These are phyloP conservation scores for Camelina laxa DNA, from an alignment of 345 rosid genomes.

Conservation along the genomic window DNA sequence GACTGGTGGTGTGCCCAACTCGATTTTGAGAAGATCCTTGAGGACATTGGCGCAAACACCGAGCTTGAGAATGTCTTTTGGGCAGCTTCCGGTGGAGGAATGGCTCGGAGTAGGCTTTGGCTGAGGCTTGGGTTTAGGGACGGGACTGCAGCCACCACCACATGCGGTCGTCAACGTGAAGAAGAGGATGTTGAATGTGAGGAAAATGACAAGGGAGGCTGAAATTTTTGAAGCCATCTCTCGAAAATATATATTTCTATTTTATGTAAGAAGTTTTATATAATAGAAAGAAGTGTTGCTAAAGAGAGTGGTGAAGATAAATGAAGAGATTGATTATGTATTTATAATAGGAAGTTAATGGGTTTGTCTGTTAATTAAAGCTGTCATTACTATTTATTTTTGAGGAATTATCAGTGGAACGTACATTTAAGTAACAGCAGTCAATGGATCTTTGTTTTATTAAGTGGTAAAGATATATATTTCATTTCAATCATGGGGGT, in stretches of 20 bases:
- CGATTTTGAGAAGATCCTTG: conserved; percentile 43
- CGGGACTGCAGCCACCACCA: conserved; percentile 27
- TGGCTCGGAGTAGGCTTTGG: conserved; percentile 25
- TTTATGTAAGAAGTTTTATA: background rate
- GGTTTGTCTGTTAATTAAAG: background rate
- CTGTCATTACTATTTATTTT: background rate
- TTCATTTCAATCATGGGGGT: background rate
- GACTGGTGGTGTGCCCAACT: conserved; percentile 50
- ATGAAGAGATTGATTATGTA: conserved; percentile 19
- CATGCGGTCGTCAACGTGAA: conserved; percentile 37
- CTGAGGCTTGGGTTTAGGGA: conserved; percentile 32
- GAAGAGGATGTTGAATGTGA: conserved; percentile 38
- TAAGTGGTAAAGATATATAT: background rate
- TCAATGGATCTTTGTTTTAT: background rate
- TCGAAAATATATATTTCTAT: background rate
- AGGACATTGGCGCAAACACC: conserved; percentile 59
- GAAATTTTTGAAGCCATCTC: conserved; percentile 36
- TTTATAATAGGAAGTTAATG: conserved; percentile 6
- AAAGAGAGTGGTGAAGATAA: conserved; percentile 24
- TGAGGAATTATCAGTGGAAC: background rate
- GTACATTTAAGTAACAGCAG: background rate
- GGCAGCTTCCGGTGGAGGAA: conserved; percentile 43
- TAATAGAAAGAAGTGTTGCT: conserved; percentile 13
- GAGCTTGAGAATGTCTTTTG: conserved; percentile 56
- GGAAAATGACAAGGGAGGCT: conserved; percentile 30